phyloP scores from a whole-genome alignment of 2,329 filamentous ascomycete species.

The Colletotrichum sidae region DNA sequence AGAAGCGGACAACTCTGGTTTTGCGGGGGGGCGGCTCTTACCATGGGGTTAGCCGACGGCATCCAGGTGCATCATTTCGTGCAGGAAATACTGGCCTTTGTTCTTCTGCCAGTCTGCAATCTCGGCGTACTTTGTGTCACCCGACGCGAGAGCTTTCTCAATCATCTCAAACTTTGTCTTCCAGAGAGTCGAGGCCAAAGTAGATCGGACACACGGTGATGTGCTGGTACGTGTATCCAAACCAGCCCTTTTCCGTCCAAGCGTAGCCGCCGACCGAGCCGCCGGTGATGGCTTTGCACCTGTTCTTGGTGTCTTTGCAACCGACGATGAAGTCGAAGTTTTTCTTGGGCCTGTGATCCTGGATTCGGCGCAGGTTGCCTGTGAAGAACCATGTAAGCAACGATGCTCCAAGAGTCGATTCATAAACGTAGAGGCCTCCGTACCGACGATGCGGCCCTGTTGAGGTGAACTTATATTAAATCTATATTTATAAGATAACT shows the following conservation, averaged over 20 bases:
- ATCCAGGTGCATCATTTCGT: conserved; percentile 9
- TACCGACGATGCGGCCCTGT: not conserved
- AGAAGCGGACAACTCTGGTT: too few relatives aligned
- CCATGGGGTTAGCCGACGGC: not conserved
- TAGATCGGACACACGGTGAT: not conserved
- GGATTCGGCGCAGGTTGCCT: not conserved
- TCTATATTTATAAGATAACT: too few relatives aligned
- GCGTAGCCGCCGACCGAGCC: conserved; percentile 1
- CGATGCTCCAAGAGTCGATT: not conserved
- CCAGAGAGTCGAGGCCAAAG: not conserved
- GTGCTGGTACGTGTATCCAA: not conserved
- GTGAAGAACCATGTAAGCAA: too few relatives aligned
- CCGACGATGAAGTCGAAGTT: conserved; percentile 5
- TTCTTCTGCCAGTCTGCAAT: conserved; percentile 9
- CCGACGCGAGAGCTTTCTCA: not conserved
- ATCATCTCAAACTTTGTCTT: not conserved
- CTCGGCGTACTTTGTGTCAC: not conserved
- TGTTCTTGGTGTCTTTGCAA: conserved; percentile 3
- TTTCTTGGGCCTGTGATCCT: not conserved
- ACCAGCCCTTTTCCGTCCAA: not conserved
- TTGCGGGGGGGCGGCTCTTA: not conserved
- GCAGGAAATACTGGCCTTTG: conserved; percentile 1
- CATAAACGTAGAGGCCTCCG: not conserved
- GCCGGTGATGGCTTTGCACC: not conserved
- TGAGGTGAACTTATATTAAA: too few relatives aligned